Conservation (phyloP, 176 grass and related monocot species). For the Poa pratensis region DNA sequence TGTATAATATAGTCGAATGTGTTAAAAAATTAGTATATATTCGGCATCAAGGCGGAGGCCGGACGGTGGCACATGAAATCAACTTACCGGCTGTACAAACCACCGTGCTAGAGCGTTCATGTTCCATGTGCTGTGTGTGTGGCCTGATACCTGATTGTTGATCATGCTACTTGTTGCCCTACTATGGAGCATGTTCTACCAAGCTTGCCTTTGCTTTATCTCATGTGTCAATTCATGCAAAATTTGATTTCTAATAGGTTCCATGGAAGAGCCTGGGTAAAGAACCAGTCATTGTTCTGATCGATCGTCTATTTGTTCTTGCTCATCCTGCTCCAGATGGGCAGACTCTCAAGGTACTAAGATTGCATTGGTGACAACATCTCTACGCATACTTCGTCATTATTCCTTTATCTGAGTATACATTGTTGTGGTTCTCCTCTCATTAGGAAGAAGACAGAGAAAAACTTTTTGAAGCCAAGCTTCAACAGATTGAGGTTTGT, state of each 20-base stretch:
- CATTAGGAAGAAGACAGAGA: conserved; percentile 93
- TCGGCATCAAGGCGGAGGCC: not conserved
- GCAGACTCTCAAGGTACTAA: conserved; percentile 79
- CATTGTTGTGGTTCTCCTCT: conserved; percentile 6
- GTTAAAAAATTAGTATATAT: conserved; percentile 6
- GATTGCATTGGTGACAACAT: conserved; percentile 22
- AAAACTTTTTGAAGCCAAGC: conserved; percentile 96
- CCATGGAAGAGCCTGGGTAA: conserved; percentile 98
- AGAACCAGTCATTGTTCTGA: conserved; percentile 94
- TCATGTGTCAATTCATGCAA: conserved; percentile 32
- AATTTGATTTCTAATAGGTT: conserved; percentile 68
- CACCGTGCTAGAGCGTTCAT: not conserved
- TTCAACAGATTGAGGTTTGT: conserved; percentile 97
- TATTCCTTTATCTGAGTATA: conserved; percentile 20
- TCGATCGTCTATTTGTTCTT: conserved; percentile 92
- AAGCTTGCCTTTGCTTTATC: conserved; percentile 30
- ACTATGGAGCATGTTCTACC: conserved; percentile 1
- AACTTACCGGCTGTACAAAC: not conserved
- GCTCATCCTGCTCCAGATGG: conserved; percentile 88
- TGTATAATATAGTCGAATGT: conserved; percentile 1
- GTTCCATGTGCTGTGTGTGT: conserved; percentile 6
- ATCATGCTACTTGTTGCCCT: not conserved
- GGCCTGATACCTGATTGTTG: not conserved
- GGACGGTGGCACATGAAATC: not conserved
- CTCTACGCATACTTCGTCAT: conserved; percentile 30